phyloP scores from a whole-genome alignment of 768 basidiomycete genomes.

The Gloeophyllum trabeum region DNA sequence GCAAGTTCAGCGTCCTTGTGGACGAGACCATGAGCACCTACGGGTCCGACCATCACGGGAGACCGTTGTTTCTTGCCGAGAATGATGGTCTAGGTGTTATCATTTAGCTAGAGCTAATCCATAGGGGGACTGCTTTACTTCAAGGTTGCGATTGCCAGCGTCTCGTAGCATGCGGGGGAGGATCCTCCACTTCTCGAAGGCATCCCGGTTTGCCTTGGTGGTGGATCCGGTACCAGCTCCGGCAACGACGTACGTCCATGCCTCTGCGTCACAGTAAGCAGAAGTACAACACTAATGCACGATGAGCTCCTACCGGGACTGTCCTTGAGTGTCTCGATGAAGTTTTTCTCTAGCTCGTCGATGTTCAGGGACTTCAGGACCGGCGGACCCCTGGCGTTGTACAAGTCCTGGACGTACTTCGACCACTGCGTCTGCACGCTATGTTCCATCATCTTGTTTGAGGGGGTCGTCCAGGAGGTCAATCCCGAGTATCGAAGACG shows the following conservation, averaged over 20 bases:
- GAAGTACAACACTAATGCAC: background rate
- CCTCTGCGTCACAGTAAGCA: constrained; percentile 23
- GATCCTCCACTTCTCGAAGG: constrained; percentile 59
- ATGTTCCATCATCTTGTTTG: too few relatives aligned
- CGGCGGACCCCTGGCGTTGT: constrained; percentile 12
- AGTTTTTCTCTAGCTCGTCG: constrained; percentile 53
- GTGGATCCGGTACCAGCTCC: constrained; percentile 67
- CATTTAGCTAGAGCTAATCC: too few relatives aligned
- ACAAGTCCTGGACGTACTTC: constrained; percentile 13
- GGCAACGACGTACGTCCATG: constrained; percentile 68
- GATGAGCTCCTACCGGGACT: constrained; percentile 30
- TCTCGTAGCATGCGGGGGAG: constrained; percentile 72
- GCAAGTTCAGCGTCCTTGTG: constrained; percentile 64
- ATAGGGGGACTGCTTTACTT: constrained; percentile 42
- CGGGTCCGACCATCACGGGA: constrained; percentile 59
- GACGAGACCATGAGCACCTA: constrained; percentile 72
- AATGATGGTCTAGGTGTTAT: constrained; percentile 47
- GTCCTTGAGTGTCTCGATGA: constrained; percentile 49
- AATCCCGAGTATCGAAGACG: too few relatives aligned
- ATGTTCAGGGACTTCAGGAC: constrained; percentile 46
- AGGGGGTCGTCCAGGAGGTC: too few relatives aligned
- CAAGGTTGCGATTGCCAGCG: constrained; percentile 43
- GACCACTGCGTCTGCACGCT: too few relatives aligned
- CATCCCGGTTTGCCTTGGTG: constrained; percentile 50
- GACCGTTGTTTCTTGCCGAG: constrained; percentile 53